Evolutionary conservation across 352 stramenopile genomes (phyloP).

Genomic region (Globisporangium mamillatum): DNA sequence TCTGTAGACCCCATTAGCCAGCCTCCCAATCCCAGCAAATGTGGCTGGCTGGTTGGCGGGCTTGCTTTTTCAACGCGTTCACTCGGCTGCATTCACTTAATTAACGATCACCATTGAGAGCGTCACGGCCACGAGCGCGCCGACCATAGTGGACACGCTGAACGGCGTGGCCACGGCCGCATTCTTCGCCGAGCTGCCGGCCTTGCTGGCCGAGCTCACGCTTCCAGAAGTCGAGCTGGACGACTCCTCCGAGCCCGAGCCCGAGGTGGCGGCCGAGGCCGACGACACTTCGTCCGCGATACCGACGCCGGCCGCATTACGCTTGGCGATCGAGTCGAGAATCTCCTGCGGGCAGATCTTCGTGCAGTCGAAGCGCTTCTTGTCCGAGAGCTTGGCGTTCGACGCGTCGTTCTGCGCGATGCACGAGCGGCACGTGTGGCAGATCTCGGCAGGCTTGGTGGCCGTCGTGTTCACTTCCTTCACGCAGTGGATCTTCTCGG

Average conservation of each 20-base stretch:
- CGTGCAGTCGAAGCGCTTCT: slow-evolving; percentile 74
- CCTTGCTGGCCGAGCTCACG: slow-evolving; percentile 11
- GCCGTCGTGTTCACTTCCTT: slow-evolving; percentile 67
- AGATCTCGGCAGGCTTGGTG: slow-evolving; percentile 58
- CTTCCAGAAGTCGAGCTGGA: slow-evolving; percentile 12
- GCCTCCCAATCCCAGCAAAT: background rate
- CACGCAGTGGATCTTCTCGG: slow-evolving; percentile 71
- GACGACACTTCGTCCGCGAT: slow-evolving; percentile 57
- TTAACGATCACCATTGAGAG: slow-evolving; percentile 10
- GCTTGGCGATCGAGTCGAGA: slow-evolving; percentile 54
- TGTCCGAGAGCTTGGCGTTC: slow-evolving; percentile 43
- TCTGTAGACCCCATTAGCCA: background rate
- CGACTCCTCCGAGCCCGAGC: slow-evolving; percentile 17
- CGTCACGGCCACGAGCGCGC: background rate
- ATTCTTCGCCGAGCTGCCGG: slow-evolving; percentile 12
- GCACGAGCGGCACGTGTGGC: slow-evolving; percentile 81
- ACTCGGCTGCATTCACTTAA: slow-evolving; percentile 2
- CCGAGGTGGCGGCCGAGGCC: slow-evolving; percentile 21
- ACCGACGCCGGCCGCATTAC: slow-evolving; percentile 48
- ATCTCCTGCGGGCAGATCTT: slow-evolving; percentile 68
- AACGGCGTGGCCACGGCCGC: slow-evolving; percentile 11
- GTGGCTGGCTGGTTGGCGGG: background rate
- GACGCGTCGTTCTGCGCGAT: slow-evolving; percentile 68
- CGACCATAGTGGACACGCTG: background rate
- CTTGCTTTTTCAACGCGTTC: background rate